Evolutionary conservation across 2,329 filamentous ascomycete species (phyloP).

Genomic region (Mycosphaerella sp.): DNA sequence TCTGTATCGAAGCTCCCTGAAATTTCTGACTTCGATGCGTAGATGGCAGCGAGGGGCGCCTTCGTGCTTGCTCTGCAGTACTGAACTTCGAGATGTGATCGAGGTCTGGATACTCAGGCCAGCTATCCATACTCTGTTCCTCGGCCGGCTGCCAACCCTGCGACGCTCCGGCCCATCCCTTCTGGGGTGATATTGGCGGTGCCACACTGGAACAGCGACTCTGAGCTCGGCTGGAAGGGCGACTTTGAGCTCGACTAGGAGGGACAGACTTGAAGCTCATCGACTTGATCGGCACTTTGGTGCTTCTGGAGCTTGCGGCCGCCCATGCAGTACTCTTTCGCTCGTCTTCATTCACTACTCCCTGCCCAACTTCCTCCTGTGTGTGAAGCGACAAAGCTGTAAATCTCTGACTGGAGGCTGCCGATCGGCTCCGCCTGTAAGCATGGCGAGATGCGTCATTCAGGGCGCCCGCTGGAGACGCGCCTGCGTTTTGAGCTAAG

Average conservation of each 20-base stretch:
- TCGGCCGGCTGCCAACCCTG: not conserved
- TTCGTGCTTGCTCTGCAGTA: not conserved
- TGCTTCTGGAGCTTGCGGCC: constrained; percentile 5
- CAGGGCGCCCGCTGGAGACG: not conserved
- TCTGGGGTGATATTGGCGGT: not conserved
- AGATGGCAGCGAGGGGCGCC: not conserved
- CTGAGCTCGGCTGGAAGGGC: constrained; percentile 1
- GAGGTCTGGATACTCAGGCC: not conserved
- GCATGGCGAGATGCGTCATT: not conserved
- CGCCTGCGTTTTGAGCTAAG: not conserved
- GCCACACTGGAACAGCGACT: not conserved
- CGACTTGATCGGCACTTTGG: constrained; percentile 3
- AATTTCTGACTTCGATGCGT: constrained; percentile 2
- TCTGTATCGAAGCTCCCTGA: not conserved
- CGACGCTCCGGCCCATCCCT: not conserved
- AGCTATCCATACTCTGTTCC: not conserved
- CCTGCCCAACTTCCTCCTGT: not conserved
- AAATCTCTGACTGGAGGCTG: not conserved
- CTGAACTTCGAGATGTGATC: not conserved
- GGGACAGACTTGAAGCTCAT: constrained; percentile 3
- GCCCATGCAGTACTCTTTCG: constrained; percentile 1
- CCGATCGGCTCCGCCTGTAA: not conserved
- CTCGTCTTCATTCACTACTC: not conserved
- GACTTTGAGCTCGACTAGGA: not conserved
- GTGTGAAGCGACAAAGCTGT: not conserved